These are phyloP conservation scores for Sporothrix variecibatus DNA, from an alignment of 2,329 filamentous ascomycete genomes.

Conservation along the genomic window DNA sequence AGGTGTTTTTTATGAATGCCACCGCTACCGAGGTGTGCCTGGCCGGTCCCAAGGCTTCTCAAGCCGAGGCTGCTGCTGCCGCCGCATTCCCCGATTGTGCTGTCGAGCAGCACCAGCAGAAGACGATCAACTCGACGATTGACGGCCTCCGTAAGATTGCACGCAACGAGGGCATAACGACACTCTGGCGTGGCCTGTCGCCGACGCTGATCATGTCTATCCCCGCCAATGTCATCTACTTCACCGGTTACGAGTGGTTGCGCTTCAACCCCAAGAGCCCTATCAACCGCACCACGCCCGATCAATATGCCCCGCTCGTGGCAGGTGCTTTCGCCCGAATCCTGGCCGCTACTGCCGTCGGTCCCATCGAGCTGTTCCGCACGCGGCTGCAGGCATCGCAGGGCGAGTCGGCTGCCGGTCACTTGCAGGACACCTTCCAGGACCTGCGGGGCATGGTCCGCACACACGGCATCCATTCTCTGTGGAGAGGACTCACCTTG, in stretches of 20 bases:
- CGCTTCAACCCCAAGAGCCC: constrained; percentile 74
- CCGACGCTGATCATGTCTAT: constrained; percentile 93
- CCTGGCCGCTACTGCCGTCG: constrained; percentile 78
- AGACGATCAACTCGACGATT: constrained; percentile 84
- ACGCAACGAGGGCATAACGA: constrained; percentile 81
- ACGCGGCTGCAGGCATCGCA: constrained; percentile 85
- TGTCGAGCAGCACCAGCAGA: constrained; percentile 81
- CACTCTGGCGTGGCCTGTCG: constrained; percentile 90
- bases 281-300: constrained; percentile 62
- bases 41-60: constrained; percentile 61
- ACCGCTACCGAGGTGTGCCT: constrained; percentile 74
- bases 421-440: constrained; percentile 76
- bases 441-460: constrained; percentile 79
- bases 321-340: constrained; percentile 78
- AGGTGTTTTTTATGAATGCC: constrained; percentile 95
- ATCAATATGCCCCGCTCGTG: constrained; percentile 75
- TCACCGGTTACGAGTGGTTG: constrained; percentile 96
- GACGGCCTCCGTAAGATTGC: constrained; percentile 95
- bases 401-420: constrained; percentile 59
- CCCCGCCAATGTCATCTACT: constrained; percentile 96
- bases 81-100: constrained; percentile 66
- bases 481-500: constrained; percentile 88
- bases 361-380: constrained; percentile 90
- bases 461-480: constrained; percentile 71
- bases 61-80: constrained; percentile 50